Conservation (phyloP, 257 asterid species). For the Solanum raphanifolium region DNA sequence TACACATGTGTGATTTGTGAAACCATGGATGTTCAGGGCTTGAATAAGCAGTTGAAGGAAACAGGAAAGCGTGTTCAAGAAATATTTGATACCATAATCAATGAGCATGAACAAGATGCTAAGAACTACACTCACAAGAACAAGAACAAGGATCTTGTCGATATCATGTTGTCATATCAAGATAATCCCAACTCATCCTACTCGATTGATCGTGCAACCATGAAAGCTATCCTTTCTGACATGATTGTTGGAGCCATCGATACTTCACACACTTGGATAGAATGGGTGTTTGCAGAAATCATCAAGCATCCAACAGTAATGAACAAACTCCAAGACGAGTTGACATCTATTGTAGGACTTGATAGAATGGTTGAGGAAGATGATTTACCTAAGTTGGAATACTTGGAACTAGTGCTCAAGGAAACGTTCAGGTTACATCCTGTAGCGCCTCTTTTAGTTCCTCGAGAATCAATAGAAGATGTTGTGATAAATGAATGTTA, state of each 20-base stretch:
- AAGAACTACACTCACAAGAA: background rate
- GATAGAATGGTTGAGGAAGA: background rate
- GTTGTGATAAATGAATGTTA: background rate
- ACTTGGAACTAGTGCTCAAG: conserved; percentile 3
- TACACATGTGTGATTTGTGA: background rate
- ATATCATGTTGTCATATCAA: background rate
- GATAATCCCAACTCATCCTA: background rate
- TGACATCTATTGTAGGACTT: background rate
- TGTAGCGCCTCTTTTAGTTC: background rate
- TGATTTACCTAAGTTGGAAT: conserved; percentile 1
- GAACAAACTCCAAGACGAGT: conserved; percentile 3
- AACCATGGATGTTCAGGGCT: background rate
- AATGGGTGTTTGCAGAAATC: conserved; percentile 2
- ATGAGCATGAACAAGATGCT: conserved; percentile 6
- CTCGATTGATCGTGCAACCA: background rate
- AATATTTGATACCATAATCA: background rate
- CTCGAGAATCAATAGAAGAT: conserved; percentile 3
- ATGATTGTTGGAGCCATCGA: conserved; percentile 4
- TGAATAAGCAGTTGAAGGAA: background rate
- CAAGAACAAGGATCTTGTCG: background rate
- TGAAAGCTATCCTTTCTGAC: conserved; percentile 2
- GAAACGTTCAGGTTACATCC: conserved; percentile 6
- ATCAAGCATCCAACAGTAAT: background rate
- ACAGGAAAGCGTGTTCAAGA: background rate
- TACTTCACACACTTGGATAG: conserved; percentile 7